phyloP scores from a whole-genome alignment of 164 flowering plant species.

The Cinnamomum micranthum region DNA sequence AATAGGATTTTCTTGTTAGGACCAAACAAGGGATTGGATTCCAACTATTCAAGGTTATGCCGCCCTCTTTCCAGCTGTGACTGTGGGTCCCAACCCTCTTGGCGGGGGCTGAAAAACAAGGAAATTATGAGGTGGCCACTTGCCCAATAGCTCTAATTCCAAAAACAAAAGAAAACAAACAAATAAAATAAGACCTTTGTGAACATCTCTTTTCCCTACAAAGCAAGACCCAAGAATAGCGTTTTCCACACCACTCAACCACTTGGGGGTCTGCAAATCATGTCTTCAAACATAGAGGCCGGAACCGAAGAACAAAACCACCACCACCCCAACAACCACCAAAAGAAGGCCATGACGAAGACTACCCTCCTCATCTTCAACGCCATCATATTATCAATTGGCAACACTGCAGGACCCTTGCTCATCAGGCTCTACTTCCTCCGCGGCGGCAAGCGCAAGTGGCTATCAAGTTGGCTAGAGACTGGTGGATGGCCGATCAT shows the following conservation, averaged over 20 bases:
- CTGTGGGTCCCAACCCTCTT: too few species aligned
- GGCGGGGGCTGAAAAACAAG: too few species aligned
- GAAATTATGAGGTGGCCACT: too few species aligned
- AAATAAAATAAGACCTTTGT: too few species aligned
- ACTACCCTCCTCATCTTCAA: constrained; percentile 18
- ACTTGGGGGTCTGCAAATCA: background rate
- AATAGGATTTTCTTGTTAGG: too few species aligned
- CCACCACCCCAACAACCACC: background rate
- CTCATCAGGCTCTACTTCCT: constrained; percentile 55
- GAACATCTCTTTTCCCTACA: too few species aligned
- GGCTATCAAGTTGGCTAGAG: constrained; percentile 43
- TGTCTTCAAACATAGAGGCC: background rate
- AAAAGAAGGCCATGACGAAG: background rate
- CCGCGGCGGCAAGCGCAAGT: constrained; percentile 43
- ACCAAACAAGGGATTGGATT: too few species aligned
- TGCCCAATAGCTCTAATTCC: too few species aligned
- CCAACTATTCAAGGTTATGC: too few species aligned
- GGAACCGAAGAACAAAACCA: background rate
- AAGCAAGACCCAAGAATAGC: too few species aligned
- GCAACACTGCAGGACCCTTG: constrained; percentile 51
- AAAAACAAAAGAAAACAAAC: too few species aligned
- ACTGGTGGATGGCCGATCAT: constrained; percentile 54
- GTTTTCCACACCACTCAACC: background rate
- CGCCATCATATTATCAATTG: constrained; percentile 29
- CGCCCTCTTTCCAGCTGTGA: too few species aligned